Evolutionary conservation across 345 rosid species (phyloP).

Genomic region (Lenwebbia sp.): DNA sequence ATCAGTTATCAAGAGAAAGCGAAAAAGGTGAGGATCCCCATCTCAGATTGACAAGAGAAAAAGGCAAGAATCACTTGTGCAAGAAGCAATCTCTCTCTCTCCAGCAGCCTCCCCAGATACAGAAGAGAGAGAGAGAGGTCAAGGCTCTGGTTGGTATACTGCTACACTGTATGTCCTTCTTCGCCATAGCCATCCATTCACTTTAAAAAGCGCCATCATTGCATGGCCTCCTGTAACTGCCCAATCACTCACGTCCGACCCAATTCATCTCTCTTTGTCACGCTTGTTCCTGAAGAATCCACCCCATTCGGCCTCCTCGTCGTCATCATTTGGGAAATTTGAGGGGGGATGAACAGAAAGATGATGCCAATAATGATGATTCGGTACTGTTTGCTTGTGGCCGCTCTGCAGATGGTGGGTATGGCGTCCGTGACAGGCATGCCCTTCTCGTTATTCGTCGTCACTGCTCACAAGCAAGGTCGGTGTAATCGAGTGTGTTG

Average conservation of each 20-base stretch:
- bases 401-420: constrained; percentile 1
- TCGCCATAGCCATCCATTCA: neutral
- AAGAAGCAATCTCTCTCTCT: constrained; percentile 2
- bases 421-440: constrained; percentile 2
- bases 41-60: neutral
- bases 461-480: constrained; percentile 4
- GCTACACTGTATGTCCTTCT: neutral
- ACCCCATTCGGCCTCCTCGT: neutral
- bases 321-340: neutral
- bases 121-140: neutral
- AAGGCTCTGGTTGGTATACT: neutral
- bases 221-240: neutral
- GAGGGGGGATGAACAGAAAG: constrained; percentile 3
- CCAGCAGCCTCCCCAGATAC: neutral
- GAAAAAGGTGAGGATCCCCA: neutral
- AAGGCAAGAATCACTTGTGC: constrained; percentile 2
- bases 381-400: constrained; percentile 1
- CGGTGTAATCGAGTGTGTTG: neutral
- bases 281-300: neutral
- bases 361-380: neutral
- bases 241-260: neutral
- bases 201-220: neutral
- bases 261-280: neutral
- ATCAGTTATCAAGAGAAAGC: neutral
- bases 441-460: neutral